Base-by-base conservation (phyloP, 176 grass and related monocot genomes). In the Phoenix roebelenii region DNA sequence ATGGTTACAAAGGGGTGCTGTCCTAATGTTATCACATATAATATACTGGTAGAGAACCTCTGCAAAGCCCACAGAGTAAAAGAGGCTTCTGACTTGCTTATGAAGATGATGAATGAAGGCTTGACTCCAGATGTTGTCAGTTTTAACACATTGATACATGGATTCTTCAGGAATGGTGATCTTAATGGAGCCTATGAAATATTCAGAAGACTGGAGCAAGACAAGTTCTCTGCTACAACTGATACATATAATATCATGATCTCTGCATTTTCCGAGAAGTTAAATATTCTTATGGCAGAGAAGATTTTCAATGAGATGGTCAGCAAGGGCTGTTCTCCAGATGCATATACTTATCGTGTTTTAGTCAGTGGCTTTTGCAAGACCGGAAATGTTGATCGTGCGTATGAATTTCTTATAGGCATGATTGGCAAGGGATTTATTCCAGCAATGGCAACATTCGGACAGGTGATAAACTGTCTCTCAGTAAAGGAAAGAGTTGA, bases 181-280 rank as follows among this genome's bases (percentile, higher is more conserved):
- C 75, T 84, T 60, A 80, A 85, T 58, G 86, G 65, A 79, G 92
- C 92, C 18, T 85, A 85, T 72, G 57, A 82, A 15, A 51, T 96
- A 52, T 90, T 85, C 71, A 78, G 64, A 53, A 87, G 82, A 79
- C 74, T 96, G 80, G 69, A 85, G 67, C 67, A 89, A 39, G 74
- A 80, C 23, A 68, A 58, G 23, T 90, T 90, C 76, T 60, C 78
- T 74, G 54, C 63, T 65, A 85, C 86, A 70, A 63, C 55, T 66
- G 81, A 87, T 82, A 90, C 83, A 66, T 96, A 79, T 74, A 96
- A 96, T 72, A 90, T 82, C 60, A 66, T 96, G 67, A 90, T 96
- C 14, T 63, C 69, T 77, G 75, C 83, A 30, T 96, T 79, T 70
- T 90, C 77, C 59, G 56, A 54, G 50, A 85, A 96, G 49, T 74